Base-by-base conservation (phyloP, 768 basidiomycete species). In the Chalciporus piperatus region DNA sequence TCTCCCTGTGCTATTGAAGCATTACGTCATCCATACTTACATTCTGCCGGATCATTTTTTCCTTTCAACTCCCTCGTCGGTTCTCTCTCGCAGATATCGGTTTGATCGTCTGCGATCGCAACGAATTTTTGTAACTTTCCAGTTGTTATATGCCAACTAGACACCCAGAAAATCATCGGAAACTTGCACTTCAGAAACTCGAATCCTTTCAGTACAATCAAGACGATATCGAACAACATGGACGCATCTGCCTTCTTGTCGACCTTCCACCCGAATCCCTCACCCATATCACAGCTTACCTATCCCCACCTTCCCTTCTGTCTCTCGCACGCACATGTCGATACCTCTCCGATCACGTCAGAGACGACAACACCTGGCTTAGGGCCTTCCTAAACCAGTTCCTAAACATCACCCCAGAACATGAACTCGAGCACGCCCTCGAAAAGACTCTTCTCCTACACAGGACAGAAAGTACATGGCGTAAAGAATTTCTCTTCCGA, bases 341-440 rank as follows among this genome's bases (percentile, higher is more conserved):
- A 42, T 63, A 61, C 52, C 74, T 90, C 50, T 74, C 77, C 63
- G 72, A 76, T 55, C 89, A 90, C 76, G 71, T 90, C 76, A 78
- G 78, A 48, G 78, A 88, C 59, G 90, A 93, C 53, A 84, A 81
- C 61, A 91, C 87, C 32, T 93, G 90, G 90, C 76, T 79, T 45
- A 74, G 81, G 19, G 90, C 91, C 25, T 89, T 89, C 67, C 71
- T 83, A 54, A 79, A 74, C 47, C 84, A 85, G 64, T 83, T 82
- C 62, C 65, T 90, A 40, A 82, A 80, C 44, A 77, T 90, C 47
- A 69, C 75, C 9, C 89, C 88, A 16, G 87, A 91, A 67, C 68
- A 68, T 48, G 78, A 82, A 52, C 67, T 85, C 28, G 62, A 75
- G 49, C 67, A 76, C 54, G 35, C 35, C 35, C 35, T 37, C 35